phyloP scores from a whole-genome alignment of 2,329 filamentous ascomycete genomes.

The Sporothrix humicola region DNA sequence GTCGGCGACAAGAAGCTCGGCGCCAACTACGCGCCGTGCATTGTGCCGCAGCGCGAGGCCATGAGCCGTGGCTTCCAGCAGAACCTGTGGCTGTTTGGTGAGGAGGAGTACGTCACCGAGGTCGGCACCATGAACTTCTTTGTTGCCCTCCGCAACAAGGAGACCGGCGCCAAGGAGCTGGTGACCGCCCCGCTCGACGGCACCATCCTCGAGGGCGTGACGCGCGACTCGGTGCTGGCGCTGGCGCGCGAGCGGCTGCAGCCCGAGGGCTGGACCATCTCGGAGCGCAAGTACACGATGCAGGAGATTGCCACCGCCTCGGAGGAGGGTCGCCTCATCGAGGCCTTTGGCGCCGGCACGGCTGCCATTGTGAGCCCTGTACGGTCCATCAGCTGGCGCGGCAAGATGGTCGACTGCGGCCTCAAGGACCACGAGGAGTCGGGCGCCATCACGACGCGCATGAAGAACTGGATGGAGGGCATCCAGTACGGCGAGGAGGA shows the following conservation, averaged over 20 bases:
- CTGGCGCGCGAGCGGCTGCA: slow-evolving; percentile 83
- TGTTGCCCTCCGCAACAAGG: slow-evolving; percentile 80
- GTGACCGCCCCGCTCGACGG: slow-evolving; percentile 95
- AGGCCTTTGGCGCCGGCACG: slow-evolving; percentile 93
- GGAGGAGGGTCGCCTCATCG: slow-evolving; percentile 82
- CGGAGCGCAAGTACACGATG: slow-evolving; percentile 93
- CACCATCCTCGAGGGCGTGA: slow-evolving; percentile 94
- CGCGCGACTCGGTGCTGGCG: slow-evolving; percentile 84
- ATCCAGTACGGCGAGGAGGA: slow-evolving; percentile 95
- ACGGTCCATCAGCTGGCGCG: slow-evolving; percentile 86
- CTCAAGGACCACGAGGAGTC: slow-evolving; percentile 82
- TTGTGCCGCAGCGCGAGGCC: slow-evolving; percentile 92
- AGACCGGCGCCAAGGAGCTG: slow-evolving; percentile 88
- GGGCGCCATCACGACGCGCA: slow-evolving; percentile 79
- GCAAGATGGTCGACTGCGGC: slow-evolving; percentile 80
- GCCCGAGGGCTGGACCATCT: slow-evolving; percentile 85
- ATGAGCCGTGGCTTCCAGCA: slow-evolving; percentile 93
- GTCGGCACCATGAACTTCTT: slow-evolving; percentile 99
- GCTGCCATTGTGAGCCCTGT: slow-evolving; percentile 94
- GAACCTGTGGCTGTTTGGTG: slow-evolving; percentile 96
- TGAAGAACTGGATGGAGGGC: slow-evolving; percentile 96
- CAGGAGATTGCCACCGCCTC: slow-evolving; percentile 79
- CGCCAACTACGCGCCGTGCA: slow-evolving; percentile 98
- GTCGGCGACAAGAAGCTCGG: slow-evolving; percentile 98
- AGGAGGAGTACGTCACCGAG: slow-evolving; percentile 95